A percentile compares a stretch with the other conserved stretches of the same genome.
Evolutionary conservation across 2,329 filamentous ascomycete species (phyloP).

Genomic region (Emergomyces pasteurianus): DNA sequence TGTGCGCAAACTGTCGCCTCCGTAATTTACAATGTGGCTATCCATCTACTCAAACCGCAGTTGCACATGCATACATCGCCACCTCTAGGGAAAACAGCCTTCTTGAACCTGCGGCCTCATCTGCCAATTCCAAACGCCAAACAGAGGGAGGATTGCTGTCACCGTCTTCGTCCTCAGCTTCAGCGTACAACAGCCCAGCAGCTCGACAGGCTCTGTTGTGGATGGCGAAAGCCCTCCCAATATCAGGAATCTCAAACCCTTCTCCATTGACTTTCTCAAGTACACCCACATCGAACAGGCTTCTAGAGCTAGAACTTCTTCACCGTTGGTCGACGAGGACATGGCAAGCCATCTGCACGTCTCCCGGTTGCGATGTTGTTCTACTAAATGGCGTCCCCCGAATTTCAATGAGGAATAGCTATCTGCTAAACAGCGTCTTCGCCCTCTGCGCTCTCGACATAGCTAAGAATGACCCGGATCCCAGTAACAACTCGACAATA

Average conservation of each 20-base stretch:
- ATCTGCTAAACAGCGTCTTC: slow-evolving; percentile 10
- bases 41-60: background rate
- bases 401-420: slow-evolving; percentile 7
- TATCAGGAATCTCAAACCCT: background rate
- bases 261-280: background rate
- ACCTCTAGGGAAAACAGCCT: background rate
- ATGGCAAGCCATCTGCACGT: slow-evolving; percentile 9
- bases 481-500: background rate
- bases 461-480: background rate
- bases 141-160: background rate
- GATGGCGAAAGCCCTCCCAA: background rate
- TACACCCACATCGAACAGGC: background rate
- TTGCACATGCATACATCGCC: background rate
- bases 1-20: slow-evolving; percentile 5
- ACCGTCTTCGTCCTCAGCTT: background rate
- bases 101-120: background rate
- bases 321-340: slow-evolving; percentile 13
- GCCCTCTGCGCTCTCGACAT: slow-evolving; percentile 10
- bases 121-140: background rate
- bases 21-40: slow-evolving; percentile 1
- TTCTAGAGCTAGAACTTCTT: slow-evolving; percentile 15
- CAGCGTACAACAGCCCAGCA: background rate
- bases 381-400: slow-evolving; percentile 9
- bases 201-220: background rate
- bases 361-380: slow-evolving; percentile 7